Evolutionary conservation across 257 asterid genomes (phyloP).

Genomic region (Jacaranda copaia): DNA sequence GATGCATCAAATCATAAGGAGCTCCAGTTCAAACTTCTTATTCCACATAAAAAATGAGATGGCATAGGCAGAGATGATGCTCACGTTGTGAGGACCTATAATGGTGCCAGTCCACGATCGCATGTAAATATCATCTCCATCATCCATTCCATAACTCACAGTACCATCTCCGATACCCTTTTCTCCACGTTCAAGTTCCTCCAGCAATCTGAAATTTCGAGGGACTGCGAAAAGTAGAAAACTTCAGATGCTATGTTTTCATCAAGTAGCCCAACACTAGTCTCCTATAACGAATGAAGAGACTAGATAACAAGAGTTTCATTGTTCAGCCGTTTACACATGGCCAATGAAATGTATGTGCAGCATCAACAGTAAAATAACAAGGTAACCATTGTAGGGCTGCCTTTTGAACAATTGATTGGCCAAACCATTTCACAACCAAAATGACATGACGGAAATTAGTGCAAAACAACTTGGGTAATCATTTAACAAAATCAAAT

Average conservation of each 20-base stretch:
- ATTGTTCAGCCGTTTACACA: constrained; percentile 15
- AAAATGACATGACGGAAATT: background rate
- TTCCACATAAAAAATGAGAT: background rate
- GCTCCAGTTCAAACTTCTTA: background rate
- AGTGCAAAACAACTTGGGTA: background rate
- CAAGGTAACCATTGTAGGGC: background rate
- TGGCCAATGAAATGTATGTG: background rate
- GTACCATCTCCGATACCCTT: constrained; percentile 70
- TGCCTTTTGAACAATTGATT: background rate
- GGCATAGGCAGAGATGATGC: constrained; percentile 17
- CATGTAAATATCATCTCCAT: constrained; percentile 64
- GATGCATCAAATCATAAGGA: background rate
- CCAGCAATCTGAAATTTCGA: constrained; percentile 66
- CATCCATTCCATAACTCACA: constrained; percentile 71
- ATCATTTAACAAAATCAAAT: background rate
- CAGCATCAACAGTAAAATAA: constrained; percentile 7
- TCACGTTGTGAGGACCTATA: constrained; percentile 83
- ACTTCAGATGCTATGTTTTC: constrained; percentile 26
- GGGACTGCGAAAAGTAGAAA: constrained; percentile 51
- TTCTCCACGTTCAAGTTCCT: constrained; percentile 69
- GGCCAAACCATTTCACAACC: background rate
- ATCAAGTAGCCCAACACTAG: background rate
- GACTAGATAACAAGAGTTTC: background rate
- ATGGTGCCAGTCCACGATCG: constrained; percentile 80
- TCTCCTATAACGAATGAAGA: constrained; percentile 4